phyloP scores from a whole-genome alignment of 164 flowering plant species.

The Dillenia turbinata region DNA sequence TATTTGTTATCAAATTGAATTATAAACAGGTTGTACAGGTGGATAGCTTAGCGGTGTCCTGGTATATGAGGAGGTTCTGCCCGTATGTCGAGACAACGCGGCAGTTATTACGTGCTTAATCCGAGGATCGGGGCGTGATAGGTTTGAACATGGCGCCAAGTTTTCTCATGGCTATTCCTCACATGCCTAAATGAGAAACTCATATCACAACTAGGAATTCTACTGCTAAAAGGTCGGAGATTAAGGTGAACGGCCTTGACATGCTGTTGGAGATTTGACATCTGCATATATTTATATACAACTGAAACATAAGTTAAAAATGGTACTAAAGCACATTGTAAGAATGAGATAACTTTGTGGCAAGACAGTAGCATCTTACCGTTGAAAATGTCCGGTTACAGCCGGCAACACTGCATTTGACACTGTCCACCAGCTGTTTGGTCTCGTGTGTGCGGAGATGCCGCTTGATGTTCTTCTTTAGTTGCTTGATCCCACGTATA shows the following conservation, averaged over 20 bases:
- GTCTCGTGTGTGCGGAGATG: constrained; percentile 49
- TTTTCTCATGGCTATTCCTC: constrained; percentile 77
- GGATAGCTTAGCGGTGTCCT: no score
- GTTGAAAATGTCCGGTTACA: constrained; percentile 57
- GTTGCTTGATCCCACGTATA: constrained; percentile 64
- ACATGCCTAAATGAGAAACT: constrained; percentile 72
- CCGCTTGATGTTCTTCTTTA: constrained; percentile 76
- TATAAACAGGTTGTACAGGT: no score
- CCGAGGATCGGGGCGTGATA: no score
- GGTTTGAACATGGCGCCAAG: constrained; percentile 45
- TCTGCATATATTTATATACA: constrained; percentile 34
- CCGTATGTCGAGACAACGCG: no score
- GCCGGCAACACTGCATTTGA: constrained; percentile 49
- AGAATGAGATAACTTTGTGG: not conserved
- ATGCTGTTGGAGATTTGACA: constrained; percentile 72
- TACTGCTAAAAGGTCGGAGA: constrained; percentile 52
- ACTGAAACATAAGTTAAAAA: not conserved
- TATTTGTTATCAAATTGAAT: no score
- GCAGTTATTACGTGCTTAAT: no score
- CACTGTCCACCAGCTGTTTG: constrained; percentile 19
- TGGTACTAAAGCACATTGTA: not conserved
- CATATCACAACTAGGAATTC: constrained; percentile 58
- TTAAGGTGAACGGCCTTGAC: constrained; percentile 69
- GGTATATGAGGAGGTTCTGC: no score
- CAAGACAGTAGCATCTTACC: constrained; percentile 35